These are phyloP conservation scores for Dentiscutata heterogama DNA, from an alignment of 371 early-diverging fungal species.

Conservation along the genomic window DNA sequence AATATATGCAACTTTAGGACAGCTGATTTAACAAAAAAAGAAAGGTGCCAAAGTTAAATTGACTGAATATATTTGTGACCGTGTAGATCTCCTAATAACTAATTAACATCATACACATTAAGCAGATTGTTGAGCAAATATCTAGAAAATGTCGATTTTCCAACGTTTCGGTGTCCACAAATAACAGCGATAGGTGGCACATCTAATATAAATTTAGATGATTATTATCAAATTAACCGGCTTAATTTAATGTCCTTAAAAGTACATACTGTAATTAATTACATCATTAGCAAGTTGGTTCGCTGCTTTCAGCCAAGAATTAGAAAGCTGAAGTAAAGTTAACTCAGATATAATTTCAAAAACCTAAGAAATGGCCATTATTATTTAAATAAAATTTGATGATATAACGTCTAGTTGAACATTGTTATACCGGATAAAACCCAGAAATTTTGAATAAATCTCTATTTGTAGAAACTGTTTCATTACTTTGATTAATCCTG, in stretches of 20 bases:
- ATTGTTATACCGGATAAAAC: constrained; percentile 34
- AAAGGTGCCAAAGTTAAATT: neutral
- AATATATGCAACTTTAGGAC: constrained; percentile 71
- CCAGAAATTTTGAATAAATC: constrained; percentile 18
- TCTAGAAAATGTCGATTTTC: constrained; percentile 81
- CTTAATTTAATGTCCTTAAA: neutral
- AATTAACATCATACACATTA: constrained; percentile 58
- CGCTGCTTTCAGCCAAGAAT: constrained; percentile 4
- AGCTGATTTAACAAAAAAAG: constrained; percentile 48
- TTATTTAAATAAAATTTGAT: neutral
- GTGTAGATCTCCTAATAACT: neutral
- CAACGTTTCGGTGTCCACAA: constrained; percentile 77
- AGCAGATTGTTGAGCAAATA: constrained; percentile 75
- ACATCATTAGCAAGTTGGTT: constrained; percentile 5
- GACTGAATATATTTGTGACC: no score
- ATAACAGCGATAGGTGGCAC: constrained; percentile 61
- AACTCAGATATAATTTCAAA: constrained; percentile 5
- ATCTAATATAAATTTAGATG: neutral
- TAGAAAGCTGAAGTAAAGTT: neutral
- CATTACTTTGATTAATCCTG: neutral
- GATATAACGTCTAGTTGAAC: neutral
- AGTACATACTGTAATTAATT: constrained; percentile 2
- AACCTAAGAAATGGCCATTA: neutral
- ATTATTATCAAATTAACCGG: neutral
- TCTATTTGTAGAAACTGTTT: neutral